Conservation (phyloP, 306 rosid species). For the Corylus avellana region DNA sequence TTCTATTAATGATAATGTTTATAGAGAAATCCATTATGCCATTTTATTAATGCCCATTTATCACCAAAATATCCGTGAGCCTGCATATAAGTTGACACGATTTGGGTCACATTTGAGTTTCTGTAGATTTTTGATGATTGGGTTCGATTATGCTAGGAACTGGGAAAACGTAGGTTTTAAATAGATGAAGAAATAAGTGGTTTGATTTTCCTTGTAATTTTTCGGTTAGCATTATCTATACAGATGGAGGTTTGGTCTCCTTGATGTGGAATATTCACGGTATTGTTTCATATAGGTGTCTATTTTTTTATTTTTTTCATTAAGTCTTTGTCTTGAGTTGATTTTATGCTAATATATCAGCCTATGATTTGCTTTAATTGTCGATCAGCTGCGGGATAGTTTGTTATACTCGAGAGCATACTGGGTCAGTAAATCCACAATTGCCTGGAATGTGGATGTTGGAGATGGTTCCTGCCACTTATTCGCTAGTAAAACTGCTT, state of each 20-base stretch:
- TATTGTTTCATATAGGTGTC: not conserved
- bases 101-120: not conserved
- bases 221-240: not conserved
- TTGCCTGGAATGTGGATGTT: constrained; percentile 83
- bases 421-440: constrained; percentile 66
- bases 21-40: not conserved
- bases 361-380: constrained; percentile 17
- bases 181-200: not conserved
- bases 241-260: not conserved
- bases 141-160: not conserved
- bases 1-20: not conserved
- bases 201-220: not conserved
- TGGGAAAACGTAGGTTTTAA: not conserved
- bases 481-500: constrained; percentile 61
- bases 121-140: not conserved
- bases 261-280: not conserved
- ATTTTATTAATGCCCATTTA: not conserved
- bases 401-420: constrained; percentile 70
- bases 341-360: not conserved
- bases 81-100: not conserved
- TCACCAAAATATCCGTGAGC: not conserved
- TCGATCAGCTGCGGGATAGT: constrained; percentile 49
- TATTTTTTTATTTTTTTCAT: not conserved
- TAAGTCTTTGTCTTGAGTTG: constrained; percentile 6
- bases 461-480: constrained; percentile 52